Evolutionary conservation across 2,329 filamentous ascomycete species (phyloP), one percentile per base, ranked within the genome.

Genomic region (Aureobasidium sp.): DNA sequence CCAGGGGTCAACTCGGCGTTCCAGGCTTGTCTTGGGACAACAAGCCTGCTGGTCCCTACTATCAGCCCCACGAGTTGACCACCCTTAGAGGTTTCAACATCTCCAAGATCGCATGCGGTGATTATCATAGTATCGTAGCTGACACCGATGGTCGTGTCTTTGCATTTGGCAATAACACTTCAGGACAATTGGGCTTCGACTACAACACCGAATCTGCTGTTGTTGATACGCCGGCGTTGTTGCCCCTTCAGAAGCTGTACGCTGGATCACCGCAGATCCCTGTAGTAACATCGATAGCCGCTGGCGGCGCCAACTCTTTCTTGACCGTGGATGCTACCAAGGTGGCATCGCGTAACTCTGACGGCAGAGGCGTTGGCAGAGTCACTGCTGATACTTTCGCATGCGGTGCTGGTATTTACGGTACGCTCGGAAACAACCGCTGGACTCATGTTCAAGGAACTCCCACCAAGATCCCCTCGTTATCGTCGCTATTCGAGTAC

Each of bases 101-200:
- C 49, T 75, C 79, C 5, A 82, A 89, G 66, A 87, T 97, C 62
- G 92, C 93, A 1, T 79, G 90, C 1, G 94, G 94, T 29, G 91
- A 96, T 70, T 85, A 87, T 66, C 94, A 99, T 75, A 96, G 91
- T 4, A 77, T 95, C 1, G 89, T 85, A 0, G 80, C 91, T 16
- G 90, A 93, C 70, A 83, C 83, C 63, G 80, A 87, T 58, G 93
- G 93, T 16, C 84, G 85, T 16, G 82, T 94, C 16, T 96, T 94
- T 73, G 81, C 86, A 7, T 97, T 96, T 76, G 94, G 94, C 42
- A 92, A 97, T 73, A 97, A 97, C 75, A 86, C 86, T 0, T 83
- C 85, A 47, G 94, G 94, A n/a, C 94, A 97, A 74, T 81, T 97
- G 3, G 93, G 93, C 21, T 85, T 93, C 68, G 85, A 90, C 55